Evolutionary conservation across 2,329 filamentous ascomycete species (phyloP).

Genomic region (Tolypocladium tropicale): DNA sequence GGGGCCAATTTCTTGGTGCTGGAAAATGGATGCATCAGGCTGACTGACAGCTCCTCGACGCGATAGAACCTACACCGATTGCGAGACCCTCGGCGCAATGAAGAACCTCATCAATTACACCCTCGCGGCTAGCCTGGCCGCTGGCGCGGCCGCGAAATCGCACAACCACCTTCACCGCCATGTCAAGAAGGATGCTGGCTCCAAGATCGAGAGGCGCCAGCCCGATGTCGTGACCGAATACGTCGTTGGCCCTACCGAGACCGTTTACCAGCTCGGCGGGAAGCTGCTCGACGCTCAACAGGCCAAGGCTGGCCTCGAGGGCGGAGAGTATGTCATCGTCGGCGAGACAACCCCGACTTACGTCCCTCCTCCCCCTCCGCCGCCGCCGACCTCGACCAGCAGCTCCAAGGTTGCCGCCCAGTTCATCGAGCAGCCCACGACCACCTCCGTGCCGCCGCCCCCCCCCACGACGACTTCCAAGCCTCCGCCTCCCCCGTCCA

Average conservation of each 20-base stretch:
- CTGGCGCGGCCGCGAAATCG: conserved; percentile 46
- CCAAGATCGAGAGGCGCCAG: conserved; percentile 36
- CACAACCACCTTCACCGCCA: conserved; percentile 52
- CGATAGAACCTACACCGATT: neutral
- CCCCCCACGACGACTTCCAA: conserved; percentile 10
- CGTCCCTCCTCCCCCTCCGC: conserved; percentile 29
- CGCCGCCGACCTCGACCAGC: conserved; percentile 22
- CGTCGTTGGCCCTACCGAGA: conserved; percentile 51
- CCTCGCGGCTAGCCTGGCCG: conserved; percentile 41
- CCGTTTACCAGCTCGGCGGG: conserved; percentile 64
- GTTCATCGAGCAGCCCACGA: conserved; percentile 39
- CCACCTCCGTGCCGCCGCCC: conserved; percentile 4
- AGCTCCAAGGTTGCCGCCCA: conserved; percentile 28
- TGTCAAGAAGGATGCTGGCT: conserved; percentile 39
- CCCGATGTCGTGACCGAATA: conserved; percentile 38
- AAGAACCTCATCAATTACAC: conserved; percentile 28
- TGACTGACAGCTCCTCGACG: neutral
- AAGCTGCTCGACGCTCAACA: conserved; percentile 48
- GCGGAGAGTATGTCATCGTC: conserved; percentile 59
- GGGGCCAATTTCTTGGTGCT: neutral
- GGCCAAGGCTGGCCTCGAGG: conserved; percentile 60
- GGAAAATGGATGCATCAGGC: neutral
- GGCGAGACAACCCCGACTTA: conserved; percentile 48
- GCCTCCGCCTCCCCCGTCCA: conserved; percentile 2
- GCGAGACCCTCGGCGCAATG: conserved; percentile 2